Evolutionary conservation across 495 filamentous ascomycete genomes (phyloP), one percentile per base, ranked within the genome.

Genomic region (Jackrogersella multiformis): DNA sequence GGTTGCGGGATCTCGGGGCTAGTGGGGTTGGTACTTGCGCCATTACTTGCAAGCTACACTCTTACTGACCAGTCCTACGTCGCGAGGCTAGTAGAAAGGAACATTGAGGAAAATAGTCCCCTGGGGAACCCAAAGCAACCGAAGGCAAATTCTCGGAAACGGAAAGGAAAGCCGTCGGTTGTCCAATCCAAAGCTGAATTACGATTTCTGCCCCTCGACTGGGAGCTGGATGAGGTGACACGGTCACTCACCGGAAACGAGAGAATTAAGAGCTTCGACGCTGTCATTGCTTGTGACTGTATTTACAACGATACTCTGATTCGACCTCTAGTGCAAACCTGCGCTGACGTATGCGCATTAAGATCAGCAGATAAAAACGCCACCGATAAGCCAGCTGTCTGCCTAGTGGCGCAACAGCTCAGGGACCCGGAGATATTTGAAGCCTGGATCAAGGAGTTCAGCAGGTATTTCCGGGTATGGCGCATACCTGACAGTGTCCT

Each of bases 41-140:
- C 87, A 1, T 76, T 73, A 1, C 80, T 97, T 32, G 59, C 78
- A 4, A 81, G 80, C 57, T 96, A 94, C 65, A 78, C 96, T 38
- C 87, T 93, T 34, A 97, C 93, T 4, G 95, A 99, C 74, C 94
- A 97, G 71, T 81, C 87, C 49, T 97, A 97, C 74, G 91, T 96
- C 0, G 79, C 88, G 23, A 89, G 86, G 59, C 78, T 93, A 0
- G 80, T 96, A 23, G 84, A 87, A 60, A 84, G 87, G 70, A 99
- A 99, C 71, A 74, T 99, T 1, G 72, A 81, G 4, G 85, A 86
- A 28, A 97, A 97, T 15, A 36, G 35, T 20, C 36, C 30, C 5
- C 18, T 35, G 1, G 38, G 12, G 16, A 57, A 61, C 20, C 23
- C 46, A 36, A 44, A 35, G 12, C 58, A 32, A n/a, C 30, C 9